Base-by-base conservation (phyloP, 768 basidiomycete species). In the Kwoniella heveanensis region DNA sequence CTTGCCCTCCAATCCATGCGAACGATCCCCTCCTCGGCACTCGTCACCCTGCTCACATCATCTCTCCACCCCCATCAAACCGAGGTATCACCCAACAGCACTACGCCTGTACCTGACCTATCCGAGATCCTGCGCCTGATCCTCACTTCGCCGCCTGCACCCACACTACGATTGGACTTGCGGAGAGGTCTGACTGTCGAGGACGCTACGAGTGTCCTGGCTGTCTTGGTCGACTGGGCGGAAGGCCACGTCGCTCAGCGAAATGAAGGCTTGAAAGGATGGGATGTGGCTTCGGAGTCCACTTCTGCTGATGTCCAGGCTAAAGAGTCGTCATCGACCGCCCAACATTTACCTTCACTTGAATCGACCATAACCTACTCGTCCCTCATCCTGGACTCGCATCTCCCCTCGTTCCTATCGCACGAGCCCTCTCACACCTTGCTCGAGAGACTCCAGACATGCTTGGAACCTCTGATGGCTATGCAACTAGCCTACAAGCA, bases 381-480 rank as follows among this genome's bases (percentile, higher is more conserved):
- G 10, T 68, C 67, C 19, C 60, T 76, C 12, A 52, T 77, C 15
- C 69, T 79, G 19, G 76, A 77, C 63, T 64, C 79, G 17, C 75
- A 73, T 62, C 67, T 77, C 12, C 77, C 74, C 7, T 52, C 61
- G n/a, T 67, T 78, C 59, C 58, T 77, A 6, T 60, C 74, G 12
- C 61, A 76, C 47, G 32, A 54, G 24, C 71, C 76, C 8, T 69
- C 79, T 6, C 69, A 73, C 27, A 21, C 60, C 1, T 66, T 70
- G 29, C 66, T 80, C 22, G 66, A 67, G 54, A 46, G 57, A 4
- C 64, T 77, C 17, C 54, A 73, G 54, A 49, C 56, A 0, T 32
- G 62, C 2, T 61, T 73, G 19, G 54, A 51, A 39, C 74, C 78
- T 8, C 54, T 75, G 7, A 50, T 79, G 15, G 51, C 55, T 8